phyloP scores from a whole-genome alignment of 2,329 filamentous ascomycete genomes.

The Colletotrichum incanum region DNA sequence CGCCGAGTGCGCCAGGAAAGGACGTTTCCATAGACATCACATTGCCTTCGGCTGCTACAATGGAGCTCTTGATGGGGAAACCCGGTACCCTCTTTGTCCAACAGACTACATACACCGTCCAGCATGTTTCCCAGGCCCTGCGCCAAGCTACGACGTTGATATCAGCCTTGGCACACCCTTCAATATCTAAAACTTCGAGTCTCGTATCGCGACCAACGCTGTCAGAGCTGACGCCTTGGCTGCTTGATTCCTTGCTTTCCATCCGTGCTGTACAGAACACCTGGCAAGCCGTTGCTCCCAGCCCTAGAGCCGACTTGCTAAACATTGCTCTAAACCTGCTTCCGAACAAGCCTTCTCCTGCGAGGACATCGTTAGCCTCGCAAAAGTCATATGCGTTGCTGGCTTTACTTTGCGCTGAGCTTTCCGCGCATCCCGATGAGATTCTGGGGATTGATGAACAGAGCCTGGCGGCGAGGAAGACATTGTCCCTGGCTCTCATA shows the following conservation, averaged over 20 bases:
- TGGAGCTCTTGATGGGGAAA: constrained; percentile 54
- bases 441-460: constrained; percentile 49
- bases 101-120: constrained; percentile 59
- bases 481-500: constrained; percentile 57
- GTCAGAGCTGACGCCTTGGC: constrained; percentile 62
- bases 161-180: constrained; percentile 59
- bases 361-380: constrained; percentile 43
- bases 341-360: constrained; percentile 18
- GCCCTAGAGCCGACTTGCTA: constrained; percentile 23
- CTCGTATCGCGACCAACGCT: constrained; percentile 54
- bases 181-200: constrained; percentile 53
- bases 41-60: constrained; percentile 58
- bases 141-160: constrained; percentile 63
- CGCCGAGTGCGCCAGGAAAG: constrained; percentile 47
- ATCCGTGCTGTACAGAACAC: constrained; percentile 58
- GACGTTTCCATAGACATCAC: constrained; percentile 50
- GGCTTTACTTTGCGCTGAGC: constrained; percentile 60
- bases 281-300: constrained; percentile 51
- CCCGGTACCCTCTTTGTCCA: constrained; percentile 43
- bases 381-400: constrained; percentile 58
- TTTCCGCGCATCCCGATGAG: constrained; percentile 53
- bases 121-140: constrained; percentile 59
- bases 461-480: constrained; percentile 50
- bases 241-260: constrained; percentile 64
- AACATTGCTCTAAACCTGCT: constrained; percentile 24